Evolutionary conservation across 2,329 filamentous ascomycete species (phyloP).

Genomic region (Diplodia mutila): DNA sequence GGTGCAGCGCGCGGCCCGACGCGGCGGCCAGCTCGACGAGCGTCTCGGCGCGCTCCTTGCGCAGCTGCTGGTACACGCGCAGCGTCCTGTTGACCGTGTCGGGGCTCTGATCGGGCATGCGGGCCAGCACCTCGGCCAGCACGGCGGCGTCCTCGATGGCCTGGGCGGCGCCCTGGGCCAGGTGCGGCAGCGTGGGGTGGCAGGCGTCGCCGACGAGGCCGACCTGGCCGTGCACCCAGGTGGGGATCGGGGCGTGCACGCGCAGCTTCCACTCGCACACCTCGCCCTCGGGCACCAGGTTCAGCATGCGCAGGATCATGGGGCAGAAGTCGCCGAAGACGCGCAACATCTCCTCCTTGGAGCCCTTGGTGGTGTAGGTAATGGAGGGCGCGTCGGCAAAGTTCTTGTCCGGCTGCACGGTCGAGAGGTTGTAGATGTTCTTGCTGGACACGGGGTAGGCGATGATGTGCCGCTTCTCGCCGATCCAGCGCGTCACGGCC

Average conservation of each 20-base stretch:
- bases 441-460: conserved; percentile 74
- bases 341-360: conserved; percentile 63
- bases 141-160: conserved; percentile 67
- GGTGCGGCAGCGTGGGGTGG: conserved; percentile 66
- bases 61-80: conserved; percentile 59
- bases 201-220: conserved; percentile 64
- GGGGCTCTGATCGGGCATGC: conserved; percentile 49
- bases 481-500: conserved; percentile 74
- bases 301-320: conserved; percentile 62
- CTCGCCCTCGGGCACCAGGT: conserved; percentile 65
- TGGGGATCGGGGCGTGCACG: conserved; percentile 64
- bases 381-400: conserved; percentile 60
- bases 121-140: conserved; percentile 55
- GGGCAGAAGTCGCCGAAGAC: conserved; percentile 66
- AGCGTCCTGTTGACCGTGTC: conserved; percentile 57
- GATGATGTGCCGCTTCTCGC: conserved; percentile 74
- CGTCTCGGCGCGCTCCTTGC: conserved; percentile 60
- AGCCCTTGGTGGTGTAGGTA: conserved; percentile 66
- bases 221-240: conserved; percentile 60
- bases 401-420: conserved; percentile 63
- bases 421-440: conserved; percentile 68
- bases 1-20: conserved; percentile 57
- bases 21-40: conserved; percentile 62
- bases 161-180: conserved; percentile 67
- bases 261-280: conserved; percentile 70